Evolutionary conservation across 1,284 basidiomycete species (phyloP).

Genomic region (Crepidotus sp.): DNA sequence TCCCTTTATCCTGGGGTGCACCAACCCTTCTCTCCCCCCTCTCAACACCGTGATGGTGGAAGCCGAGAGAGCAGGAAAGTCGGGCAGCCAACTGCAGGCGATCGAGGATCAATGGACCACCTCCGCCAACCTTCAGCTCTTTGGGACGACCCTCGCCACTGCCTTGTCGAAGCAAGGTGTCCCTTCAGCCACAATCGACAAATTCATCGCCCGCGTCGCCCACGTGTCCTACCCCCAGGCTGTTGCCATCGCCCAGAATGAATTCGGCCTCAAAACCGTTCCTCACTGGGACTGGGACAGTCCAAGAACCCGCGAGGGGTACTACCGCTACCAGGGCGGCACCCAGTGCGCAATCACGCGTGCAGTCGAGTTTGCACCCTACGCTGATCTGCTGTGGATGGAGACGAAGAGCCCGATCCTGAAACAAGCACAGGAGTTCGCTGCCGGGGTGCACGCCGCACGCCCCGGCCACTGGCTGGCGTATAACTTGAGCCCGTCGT

Average conservation of each 20-base stretch:
- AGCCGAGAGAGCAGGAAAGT: constrained; percentile 76
- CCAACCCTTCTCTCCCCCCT: constrained; percentile 62
- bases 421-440: constrained; percentile 89
- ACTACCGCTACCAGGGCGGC: constrained; percentile 95
- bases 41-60: constrained; percentile 78
- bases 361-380: constrained; percentile 87
- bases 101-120: constrained; percentile 85
- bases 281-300: constrained; percentile 93
- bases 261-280: constrained; percentile 66
- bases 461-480: constrained; percentile 87
- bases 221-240: constrained; percentile 66
- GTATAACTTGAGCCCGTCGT: constrained; percentile 89
- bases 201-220: constrained; percentile 53
- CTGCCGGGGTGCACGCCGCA: constrained; percentile 75
- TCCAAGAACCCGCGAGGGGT: constrained; percentile 91
- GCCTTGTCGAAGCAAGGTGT: constrained; percentile 65
- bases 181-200: constrained; percentile 36
- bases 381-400: constrained; percentile 93
- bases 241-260: constrained; percentile 68
- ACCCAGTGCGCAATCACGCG: constrained; percentile 93
- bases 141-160: constrained; percentile 65
- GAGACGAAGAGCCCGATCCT: constrained; percentile 98
- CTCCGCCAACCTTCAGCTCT: constrained; percentile 73
- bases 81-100: constrained; percentile 73
- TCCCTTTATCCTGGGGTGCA: constrained; percentile 89